Conservation (phyloP, 345 rosid species). For the Eucalyptus leucophloia region DNA sequence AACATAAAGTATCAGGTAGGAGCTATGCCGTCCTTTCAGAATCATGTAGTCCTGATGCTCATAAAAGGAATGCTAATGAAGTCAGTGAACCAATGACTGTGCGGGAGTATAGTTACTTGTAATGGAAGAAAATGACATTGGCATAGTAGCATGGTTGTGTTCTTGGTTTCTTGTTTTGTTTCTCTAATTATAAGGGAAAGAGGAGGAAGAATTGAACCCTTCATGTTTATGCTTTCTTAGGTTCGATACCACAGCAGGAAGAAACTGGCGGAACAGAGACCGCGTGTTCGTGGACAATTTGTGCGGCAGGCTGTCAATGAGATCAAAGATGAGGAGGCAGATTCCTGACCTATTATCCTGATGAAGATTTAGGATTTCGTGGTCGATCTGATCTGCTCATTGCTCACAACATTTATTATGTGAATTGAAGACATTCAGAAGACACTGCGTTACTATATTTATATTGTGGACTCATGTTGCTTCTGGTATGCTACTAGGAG, state of each 20-base stretch:
- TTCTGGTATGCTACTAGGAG: background rate
- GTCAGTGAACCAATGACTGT: background rate
- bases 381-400: background rate
- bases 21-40: background rate
- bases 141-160: background rate
- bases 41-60: background rate
- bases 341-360: background rate
- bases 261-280: constrained; percentile 46
- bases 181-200: background rate
- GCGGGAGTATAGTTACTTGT: background rate
- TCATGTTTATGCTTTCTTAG: constrained; percentile 1
- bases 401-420: background rate
- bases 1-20: background rate
- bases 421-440: background rate
- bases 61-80: background rate
- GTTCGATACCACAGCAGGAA: constrained; percentile 50
- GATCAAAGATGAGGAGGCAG: background rate
- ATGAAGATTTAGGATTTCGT: background rate
- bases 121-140: background rate
- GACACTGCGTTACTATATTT: background rate
- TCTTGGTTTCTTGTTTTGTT: background rate
- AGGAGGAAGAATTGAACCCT: background rate
- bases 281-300: constrained; percentile 43
- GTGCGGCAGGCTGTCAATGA: constrained; percentile 15
- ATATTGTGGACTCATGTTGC: background rate